Evolutionary conservation across 164 flowering plant genomes (phyloP).

Genomic region (Macadamia tetraphylla): DNA sequence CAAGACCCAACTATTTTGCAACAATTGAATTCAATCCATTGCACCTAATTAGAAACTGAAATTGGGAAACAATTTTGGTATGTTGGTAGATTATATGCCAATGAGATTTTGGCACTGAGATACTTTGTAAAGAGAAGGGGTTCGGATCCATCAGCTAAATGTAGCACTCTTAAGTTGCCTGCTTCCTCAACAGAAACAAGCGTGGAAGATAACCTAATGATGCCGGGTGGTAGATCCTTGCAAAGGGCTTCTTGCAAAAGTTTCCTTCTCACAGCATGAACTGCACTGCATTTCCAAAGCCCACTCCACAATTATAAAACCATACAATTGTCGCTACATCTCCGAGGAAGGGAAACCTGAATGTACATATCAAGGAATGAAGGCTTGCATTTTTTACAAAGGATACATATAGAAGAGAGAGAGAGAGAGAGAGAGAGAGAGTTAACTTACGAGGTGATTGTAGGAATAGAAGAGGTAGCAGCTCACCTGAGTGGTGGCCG

Average conservation of each 20-base stretch:
- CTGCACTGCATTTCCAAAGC: slow-evolving; percentile 35
- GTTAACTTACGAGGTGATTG: too few species aligned
- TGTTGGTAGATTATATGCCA: too few species aligned
- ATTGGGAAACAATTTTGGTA: background rate
- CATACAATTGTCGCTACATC: background rate
- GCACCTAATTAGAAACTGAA: slow-evolving; percentile 46
- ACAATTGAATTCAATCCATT: slow-evolving; percentile 56
- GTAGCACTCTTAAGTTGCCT: slow-evolving; percentile 40
- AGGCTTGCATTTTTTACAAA: too few species aligned
- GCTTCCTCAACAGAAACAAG: slow-evolving; percentile 50
- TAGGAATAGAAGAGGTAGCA: too few species aligned
- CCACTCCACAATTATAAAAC: slow-evolving; percentile 13
- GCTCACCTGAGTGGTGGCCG: too few species aligned
- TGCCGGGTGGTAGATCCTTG: slow-evolving; percentile 56
- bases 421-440: too few species aligned
- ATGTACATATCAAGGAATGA: too few species aligned
- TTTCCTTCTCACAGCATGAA: slow-evolving; percentile 46
- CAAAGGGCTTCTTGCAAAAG: slow-evolving; percentile 48
- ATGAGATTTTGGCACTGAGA: too few species aligned
- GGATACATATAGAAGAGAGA: too few species aligned
- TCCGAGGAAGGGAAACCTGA: too few species aligned
- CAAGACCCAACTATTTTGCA: slow-evolving; percentile 39
- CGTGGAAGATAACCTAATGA: slow-evolving; percentile 60
- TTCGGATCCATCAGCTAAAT: slow-evolving; percentile 57
- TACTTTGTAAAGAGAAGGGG: too few species aligned